A percentile compares a stretch with the other conserved stretches of the same genome.
phyloP scores from a whole-genome alignment of 805 yeast genomes.

The Yarrowia osloensis region DNA sequence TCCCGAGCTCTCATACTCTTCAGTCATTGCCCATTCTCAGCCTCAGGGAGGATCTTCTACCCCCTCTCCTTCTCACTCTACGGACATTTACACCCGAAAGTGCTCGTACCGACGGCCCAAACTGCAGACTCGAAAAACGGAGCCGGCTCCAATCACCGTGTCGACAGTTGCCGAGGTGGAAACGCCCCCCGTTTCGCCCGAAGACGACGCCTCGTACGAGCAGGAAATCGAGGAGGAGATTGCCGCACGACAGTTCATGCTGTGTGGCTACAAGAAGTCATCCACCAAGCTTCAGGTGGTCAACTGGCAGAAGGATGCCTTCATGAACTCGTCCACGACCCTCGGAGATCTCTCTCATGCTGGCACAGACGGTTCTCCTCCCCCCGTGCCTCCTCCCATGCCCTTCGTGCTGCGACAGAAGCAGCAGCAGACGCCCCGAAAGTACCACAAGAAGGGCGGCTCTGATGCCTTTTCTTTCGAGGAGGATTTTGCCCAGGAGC shows the following conservation, averaged over 20 bases:
- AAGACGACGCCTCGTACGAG: conserved; percentile 10
- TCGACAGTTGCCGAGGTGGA: conserved; percentile 10
- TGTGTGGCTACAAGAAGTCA: conserved; percentile 25
- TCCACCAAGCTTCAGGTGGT: conserved; percentile 24
- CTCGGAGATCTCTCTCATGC: conserved; percentile 6
- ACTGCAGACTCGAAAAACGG: conserved; percentile 7
- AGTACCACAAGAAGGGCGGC: conserved; percentile 14
- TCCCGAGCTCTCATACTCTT: background rate
- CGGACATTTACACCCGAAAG: conserved; percentile 31
- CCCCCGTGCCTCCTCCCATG: conserved; percentile 17
- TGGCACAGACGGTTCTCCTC: background rate
- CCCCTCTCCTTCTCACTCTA: background rate
- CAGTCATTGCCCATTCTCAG: background rate
- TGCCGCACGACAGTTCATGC: conserved; percentile 27
- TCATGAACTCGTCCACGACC: conserved; percentile 19
- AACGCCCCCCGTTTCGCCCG: conserved; percentile 5
- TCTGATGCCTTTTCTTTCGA: conserved; percentile 24
- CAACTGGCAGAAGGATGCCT: conserved; percentile 28
- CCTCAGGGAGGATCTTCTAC: background rate
- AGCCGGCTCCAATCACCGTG: conserved; percentile 5
- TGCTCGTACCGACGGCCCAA: conserved; percentile 17
- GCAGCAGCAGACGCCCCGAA: background rate
- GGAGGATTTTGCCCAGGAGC: background rate
- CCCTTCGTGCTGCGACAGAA: background rate
- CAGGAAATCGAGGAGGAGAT: conserved; percentile 24